Conservation (phyloP, 78 protist genomes). For the Kipferlia bialata region DNA sequence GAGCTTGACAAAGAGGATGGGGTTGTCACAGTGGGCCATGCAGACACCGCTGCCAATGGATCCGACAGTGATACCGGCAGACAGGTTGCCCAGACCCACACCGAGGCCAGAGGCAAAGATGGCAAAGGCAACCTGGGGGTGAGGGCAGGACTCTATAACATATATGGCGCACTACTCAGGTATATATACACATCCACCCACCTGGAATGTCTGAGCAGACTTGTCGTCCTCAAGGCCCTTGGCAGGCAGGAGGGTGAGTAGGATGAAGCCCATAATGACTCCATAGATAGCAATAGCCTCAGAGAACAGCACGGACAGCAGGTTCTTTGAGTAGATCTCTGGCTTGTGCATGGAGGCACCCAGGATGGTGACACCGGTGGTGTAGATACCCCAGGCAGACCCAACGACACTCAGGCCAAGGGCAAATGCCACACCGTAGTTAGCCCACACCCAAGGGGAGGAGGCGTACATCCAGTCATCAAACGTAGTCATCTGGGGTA, state of each 20-base stretch:
- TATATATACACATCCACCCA: neutral
- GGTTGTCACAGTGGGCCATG: neutral
- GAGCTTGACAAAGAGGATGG: neutral
- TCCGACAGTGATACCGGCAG: neutral
- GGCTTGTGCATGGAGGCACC: neutral
- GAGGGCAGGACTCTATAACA: too few species aligned
- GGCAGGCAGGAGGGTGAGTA: neutral
- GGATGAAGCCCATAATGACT: neutral
- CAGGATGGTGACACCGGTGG: neutral
- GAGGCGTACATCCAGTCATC: too few species aligned
- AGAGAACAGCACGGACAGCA: neutral
- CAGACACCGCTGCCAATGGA: neutral
- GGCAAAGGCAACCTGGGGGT: too few species aligned
- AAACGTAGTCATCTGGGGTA: too few species aligned
- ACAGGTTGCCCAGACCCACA: neutral
- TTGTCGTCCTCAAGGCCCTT: neutral
- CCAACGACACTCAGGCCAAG: neutral
- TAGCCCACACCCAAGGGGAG: too few species aligned
- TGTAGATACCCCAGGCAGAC: neutral
- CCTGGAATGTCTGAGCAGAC: neutral
- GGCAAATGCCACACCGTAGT: too few species aligned
- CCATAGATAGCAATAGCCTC: neutral
- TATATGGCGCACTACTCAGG: too few species aligned
- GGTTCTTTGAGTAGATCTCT: neutral
- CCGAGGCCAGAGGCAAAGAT: neutral